Evolutionary conservation across 2,329 filamentous ascomycete genomes (phyloP), one percentile per base, ranked within the genome.

Genomic region (Incumbomyces lentus): DNA sequence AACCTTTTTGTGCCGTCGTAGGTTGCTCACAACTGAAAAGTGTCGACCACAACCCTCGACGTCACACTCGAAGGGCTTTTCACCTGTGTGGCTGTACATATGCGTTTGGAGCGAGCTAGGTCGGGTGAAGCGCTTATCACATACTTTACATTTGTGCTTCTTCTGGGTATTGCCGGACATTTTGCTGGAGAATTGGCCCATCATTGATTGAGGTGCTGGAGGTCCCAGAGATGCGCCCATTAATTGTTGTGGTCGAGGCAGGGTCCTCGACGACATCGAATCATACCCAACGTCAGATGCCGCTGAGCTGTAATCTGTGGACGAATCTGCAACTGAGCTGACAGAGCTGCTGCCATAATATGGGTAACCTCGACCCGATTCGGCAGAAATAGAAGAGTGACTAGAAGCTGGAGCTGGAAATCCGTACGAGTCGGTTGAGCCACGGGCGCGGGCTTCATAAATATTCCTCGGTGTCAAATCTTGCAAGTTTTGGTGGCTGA

Each of bases 101-200:
- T 96, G 90, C 29, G 90, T 96, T 64, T 95, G 90, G 33, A 96
- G 68, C 12, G 90, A 95, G 62, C 88, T 95, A 1, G 90, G 90
- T 46, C 90, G 79, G 2, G 90, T 95, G 65, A 96, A 96, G 36
- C 90, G 81, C 76, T 96, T 95, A 68, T 95, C 90, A 72, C 90
- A 96, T 50, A 96, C 86, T 70, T 95, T 95, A 78, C 90, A 96
- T 73, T 95, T 95, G 72, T 96, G 92, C 75, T 96, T 96, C 80
- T 96, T 96, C 64, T 95, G 88, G 8, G 90, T 92, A 68, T 87
- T 95, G 14, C 86, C 89, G 0, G 88, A 89, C 44, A 95, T 82
- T 69, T 95, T 95, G 53, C 90, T 95, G 68, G 86, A 95, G 70
- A 96, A 96, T 60, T 94, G 89, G 44, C 87, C 81, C 92, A 98